A percentile compares a stretch with the other conserved stretches of the same genome.
Evolutionary conservation across 169 alveolate species (phyloP).

Genomic region (Eimeria falciformis): DNA sequence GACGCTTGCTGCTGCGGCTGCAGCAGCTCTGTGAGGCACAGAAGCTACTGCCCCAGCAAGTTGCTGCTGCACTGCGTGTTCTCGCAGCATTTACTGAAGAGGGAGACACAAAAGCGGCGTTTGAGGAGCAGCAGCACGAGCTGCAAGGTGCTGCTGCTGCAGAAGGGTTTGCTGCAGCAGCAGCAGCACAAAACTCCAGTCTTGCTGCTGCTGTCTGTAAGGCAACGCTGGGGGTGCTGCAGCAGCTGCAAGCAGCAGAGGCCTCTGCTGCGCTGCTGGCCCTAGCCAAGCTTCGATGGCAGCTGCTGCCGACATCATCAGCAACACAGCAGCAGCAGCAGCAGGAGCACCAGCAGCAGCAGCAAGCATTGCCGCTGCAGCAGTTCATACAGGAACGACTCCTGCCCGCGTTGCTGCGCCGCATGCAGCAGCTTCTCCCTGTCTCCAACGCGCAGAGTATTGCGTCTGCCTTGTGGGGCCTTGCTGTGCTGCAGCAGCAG

Average conservation of each 20-base stretch:
- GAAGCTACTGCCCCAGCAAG: conserved; percentile 9
- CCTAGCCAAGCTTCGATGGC: conserved; percentile 46
- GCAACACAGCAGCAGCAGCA: conserved; percentile 48
- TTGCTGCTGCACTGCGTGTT: conserved; percentile 19
- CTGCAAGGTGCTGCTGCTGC: conserved; percentile 22
- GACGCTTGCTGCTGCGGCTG: conserved; percentile 47
- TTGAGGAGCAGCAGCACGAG: conserved; percentile 41
- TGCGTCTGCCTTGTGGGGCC: conserved; percentile 54
- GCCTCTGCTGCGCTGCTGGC: conserved; percentile 58
- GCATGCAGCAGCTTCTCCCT: conserved; percentile 59
- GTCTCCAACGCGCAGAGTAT: conserved; percentile 54
- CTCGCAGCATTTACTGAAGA: neutral
- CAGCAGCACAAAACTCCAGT: neutral
- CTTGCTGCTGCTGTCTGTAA: conserved; percentile 41
- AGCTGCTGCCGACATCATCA: conserved; percentile 25
- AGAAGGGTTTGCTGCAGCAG: neutral
- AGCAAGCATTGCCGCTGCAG: conserved; percentile 26
- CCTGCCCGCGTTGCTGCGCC: conserved; percentile 37
- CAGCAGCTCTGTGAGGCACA: neutral
- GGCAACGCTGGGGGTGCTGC: conserved; percentile 19
- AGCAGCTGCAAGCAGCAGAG: conserved; percentile 62
- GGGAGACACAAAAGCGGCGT: neutral
- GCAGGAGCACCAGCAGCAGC: conserved; percentile 42
- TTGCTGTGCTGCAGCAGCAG: conserved; percentile 67
- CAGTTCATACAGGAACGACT: conserved; percentile 18